Base-by-base conservation (phyloP, 2,329 filamentous ascomycete genomes). In the Botrytis paeoniae region DNA sequence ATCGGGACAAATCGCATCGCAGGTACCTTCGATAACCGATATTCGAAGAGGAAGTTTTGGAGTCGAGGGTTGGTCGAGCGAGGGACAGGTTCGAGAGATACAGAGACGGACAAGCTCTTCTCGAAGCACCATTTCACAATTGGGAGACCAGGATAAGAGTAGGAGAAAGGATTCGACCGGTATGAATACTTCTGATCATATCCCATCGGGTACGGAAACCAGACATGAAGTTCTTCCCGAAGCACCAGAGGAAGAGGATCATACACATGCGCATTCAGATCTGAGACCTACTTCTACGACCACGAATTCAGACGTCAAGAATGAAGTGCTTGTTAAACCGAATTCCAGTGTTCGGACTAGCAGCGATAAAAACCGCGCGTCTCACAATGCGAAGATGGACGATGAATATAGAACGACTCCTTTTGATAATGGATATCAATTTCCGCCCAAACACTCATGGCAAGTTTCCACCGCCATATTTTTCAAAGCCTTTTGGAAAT, bases 391-490 rank as follows among this genome's bases (percentile, higher is more conserved):
- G 45, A 78, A 78, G 57, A 60, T 45, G 4, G 73, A 73, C 7
- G 35, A 70, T 41, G 51, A 73, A 54, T 77, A 75, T 51, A 54
- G 83, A 82, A 72, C 78, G 7, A 76, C 74, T 79, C 85, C 72
- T 51, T 89, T 88, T 75, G 83, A 85, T n/a, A 91, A 91, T 78
- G 88, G 89, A 60, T 91, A 91, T 78, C 87, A 91, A 78, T 91
- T 90, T 77, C 89, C 88, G 35, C 89, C 88, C 8, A 88, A 85
- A 72, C 88, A 89, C 77, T 83, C 89, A 0, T 89, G 87, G 84
- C 86, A 83, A 51, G 87, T 89, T 73, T 87, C 89, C 1, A 87
- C 88, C 2, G 83, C 81, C 32, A 88, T 89, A 70, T 88, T 87
- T 2, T 79, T 90, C 20, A 83, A 85, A 41, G 86, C 88, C 0